Evolutionary conservation across 2,329 filamentous ascomycete genomes (phyloP), one percentile per base, ranked within the genome.

Genomic region (Raffaelea ambrosiae): DNA sequence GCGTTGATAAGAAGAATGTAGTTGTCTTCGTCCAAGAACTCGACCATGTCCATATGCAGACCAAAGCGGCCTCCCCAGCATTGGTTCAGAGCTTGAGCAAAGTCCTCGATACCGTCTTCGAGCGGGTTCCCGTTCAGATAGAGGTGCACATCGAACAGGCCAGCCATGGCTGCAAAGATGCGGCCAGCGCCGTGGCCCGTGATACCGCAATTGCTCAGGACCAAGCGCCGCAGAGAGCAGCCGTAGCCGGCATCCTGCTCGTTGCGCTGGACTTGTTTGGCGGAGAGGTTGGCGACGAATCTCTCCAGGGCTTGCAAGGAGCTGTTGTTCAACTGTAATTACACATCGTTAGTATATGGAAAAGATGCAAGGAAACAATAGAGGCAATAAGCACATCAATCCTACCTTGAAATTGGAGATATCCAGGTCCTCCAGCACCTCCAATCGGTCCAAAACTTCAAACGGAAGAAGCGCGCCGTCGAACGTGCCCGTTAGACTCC

Each of bases 1-100:
- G 75, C 72, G 16, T 60, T 63, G 50, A 79, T 59, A 4, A 80
- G 65, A 46, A 67, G 67, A 47, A 75, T 66, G 53, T 75, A 80
- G 55, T 68, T 76, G 10, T 58, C 58, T 56, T 79, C 76, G 36
- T 70, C 61, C 19, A 65, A 63, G 53, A 79, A 78, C 51, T 79
- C 74, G n/a, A 78, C 63, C 74, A 79, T 78, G 52, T 77, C 72
- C 51, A 78, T 60, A 52, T 73, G 72, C 20, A 79, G 61, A 21
- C 67, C 70, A 51, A 66, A 70, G 1, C 74, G 74, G 1, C 72
- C 72, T 3, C 50, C 47, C 51, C 69, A 68, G 14, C 70, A 70
- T 46, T 64, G 61, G 1, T 66, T 61, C 22, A 80, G 68, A 8
- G 72, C 69, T 19, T 66, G 63, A 20, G 71, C 73, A 47, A 79